These are phyloP conservation scores for Haplosporangium sp. DNA, from an alignment of 371 early-diverging fungal genomes.

Conservation along the genomic window DNA sequence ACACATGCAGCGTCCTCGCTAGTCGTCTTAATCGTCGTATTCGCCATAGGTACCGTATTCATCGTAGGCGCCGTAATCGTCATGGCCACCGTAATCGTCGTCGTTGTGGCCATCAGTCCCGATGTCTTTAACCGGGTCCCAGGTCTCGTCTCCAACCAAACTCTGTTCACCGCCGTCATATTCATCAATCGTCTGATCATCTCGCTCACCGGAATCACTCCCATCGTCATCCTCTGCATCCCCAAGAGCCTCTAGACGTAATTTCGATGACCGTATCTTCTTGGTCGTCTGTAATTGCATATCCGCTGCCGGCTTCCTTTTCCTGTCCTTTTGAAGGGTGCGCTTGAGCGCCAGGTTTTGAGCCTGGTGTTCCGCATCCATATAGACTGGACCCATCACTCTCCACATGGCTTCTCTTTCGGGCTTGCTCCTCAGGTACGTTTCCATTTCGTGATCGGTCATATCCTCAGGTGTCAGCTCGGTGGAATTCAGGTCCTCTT, in stretches of 20 bases:
- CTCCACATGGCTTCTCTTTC: slow-evolving; percentile 7
- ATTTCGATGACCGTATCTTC: slow-evolving; percentile 11
- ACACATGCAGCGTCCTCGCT: neutral
- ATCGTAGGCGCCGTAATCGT: neutral
- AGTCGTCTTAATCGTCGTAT: slow-evolving; percentile 6
- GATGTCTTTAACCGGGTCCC: no score
- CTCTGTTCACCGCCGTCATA: neutral
- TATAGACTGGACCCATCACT: slow-evolving; percentile 10
- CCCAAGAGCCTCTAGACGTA: slow-evolving; percentile 15
- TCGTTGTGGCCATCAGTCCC: neutral
- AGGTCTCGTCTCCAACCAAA: no score
- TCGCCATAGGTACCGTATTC: slow-evolving; percentile 1
- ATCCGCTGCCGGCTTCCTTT: neutral
- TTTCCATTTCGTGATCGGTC: slow-evolving; percentile 15
- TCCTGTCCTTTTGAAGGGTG: slow-evolving; percentile 7
- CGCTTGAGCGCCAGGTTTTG: no score
- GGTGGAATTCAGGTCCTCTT: slow-evolving; percentile 12
- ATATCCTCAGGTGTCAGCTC: slow-evolving; percentile 27
- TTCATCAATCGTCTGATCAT: neutral
- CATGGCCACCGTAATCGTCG: neutral
- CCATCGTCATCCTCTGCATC: slow-evolving; percentile 1
- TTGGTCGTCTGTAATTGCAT: neutral
- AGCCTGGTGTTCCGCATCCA: slow-evolving; percentile 1
- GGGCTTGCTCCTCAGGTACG: slow-evolving; percentile 7
- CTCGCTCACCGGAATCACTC: neutral